Evolutionary conservation across 1,284 basidiomycete genomes (phyloP).

Genomic region (Pseudozyma hubeiensis): DNA sequence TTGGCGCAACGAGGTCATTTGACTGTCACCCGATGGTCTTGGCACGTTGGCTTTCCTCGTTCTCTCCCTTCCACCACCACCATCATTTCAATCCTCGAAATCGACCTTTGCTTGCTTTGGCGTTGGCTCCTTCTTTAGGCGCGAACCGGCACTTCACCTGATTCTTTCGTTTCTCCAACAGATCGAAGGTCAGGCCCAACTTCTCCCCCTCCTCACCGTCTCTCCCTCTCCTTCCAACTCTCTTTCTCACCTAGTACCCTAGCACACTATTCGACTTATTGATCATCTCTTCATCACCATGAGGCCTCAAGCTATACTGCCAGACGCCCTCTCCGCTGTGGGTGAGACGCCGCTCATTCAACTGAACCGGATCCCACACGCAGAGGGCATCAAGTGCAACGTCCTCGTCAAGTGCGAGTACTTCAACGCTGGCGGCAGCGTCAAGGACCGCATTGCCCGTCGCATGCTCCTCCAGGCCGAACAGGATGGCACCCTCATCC

Average conservation of each 20-base stretch:
- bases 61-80: conserved; percentile 11
- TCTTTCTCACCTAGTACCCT: neutral
- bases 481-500: conserved; percentile 83
- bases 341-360: conserved; percentile 91
- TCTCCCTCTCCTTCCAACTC: conserved; percentile 10
- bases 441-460: conserved; percentile 87
- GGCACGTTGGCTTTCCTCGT: neutral
- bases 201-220: conserved; percentile 7
- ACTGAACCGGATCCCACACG: conserved; percentile 81
- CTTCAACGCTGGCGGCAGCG: conserved; percentile 89
- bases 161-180: conserved; percentile 54
- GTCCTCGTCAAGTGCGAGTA: conserved; percentile 92
- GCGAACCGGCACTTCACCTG: conserved; percentile 37
- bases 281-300: conserved; percentile 12
- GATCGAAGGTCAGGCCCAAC: conserved; percentile 47
- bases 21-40: neutral
- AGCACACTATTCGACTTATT: too few relatives aligned
- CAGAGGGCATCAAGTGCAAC: conserved; percentile 87
- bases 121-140: conserved; percentile 36
- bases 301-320: conserved; percentile 54
- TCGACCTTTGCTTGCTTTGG: conserved; percentile 11
- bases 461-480: conserved; percentile 97
- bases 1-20: neutral
- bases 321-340: conserved; percentile 80
- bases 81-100: conserved; percentile 21